A percentile compares a stretch with the other conserved stretches of the same genome.
These are phyloP conservation scores for Erythrophleum fordii DNA, from an alignment of 306 rosid species.

Conservation along the genomic window DNA sequence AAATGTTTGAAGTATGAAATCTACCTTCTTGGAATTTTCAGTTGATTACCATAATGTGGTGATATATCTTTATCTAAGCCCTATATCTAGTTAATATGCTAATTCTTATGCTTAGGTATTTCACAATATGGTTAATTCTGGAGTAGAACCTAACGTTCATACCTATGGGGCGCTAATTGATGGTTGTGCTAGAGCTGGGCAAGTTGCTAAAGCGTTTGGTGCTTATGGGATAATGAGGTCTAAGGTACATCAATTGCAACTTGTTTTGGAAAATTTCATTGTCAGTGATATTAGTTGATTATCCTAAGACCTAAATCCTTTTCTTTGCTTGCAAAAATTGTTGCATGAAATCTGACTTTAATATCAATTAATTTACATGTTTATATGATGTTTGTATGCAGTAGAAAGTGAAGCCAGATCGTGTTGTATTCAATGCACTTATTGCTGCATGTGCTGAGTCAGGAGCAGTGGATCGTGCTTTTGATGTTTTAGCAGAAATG, in stretches of 20 bases:
- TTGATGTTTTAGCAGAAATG: conserved; percentile 95
- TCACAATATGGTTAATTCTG: conserved; percentile 91
- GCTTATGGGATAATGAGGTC: conserved; percentile 98
- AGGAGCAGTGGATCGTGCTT: conserved; percentile 98
- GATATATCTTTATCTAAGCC: conserved; percentile 25
- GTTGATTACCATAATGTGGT: conserved; percentile 27
- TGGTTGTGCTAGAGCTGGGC: conserved; percentile 98
- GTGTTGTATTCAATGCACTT: conserved; percentile 99
- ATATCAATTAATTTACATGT: conserved; percentile 46
- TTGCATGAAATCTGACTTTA: conserved; percentile 20
- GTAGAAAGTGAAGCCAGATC: conserved; percentile 99
- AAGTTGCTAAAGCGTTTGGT: conserved; percentile 98
- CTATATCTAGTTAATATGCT: conserved; percentile 29
- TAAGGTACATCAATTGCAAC: conserved; percentile 67
- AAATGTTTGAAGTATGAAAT: conserved; percentile 86
- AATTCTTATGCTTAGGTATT: conserved; percentile 60
- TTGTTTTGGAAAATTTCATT: conserved; percentile 19
- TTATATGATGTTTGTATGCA: conserved; percentile 81
- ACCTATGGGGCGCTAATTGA: conserved; percentile 97
- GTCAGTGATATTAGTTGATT: conserved; percentile 15
- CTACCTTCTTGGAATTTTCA: conserved; percentile 44
- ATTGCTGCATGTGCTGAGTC: conserved; percentile 95
- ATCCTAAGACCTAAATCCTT: background rate
- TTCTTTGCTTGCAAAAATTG: conserved; percentile 6
- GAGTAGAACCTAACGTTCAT: conserved; percentile 86